Base-by-base conservation (phyloP, 106 monocot genomes). In the Platanthera guangdongensis region DNA sequence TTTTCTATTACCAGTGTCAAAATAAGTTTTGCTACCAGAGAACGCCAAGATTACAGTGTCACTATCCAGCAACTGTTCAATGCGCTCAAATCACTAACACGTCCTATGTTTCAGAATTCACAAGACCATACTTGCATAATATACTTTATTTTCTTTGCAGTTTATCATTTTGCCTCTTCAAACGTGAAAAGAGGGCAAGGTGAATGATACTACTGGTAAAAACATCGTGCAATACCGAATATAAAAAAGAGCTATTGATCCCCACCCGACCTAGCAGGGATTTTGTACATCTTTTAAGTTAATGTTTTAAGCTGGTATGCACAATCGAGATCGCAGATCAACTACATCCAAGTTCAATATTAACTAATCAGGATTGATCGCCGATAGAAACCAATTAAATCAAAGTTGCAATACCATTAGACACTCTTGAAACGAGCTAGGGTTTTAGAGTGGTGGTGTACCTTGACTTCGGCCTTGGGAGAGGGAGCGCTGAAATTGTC, bases 401-500 rank as follows among this genome's bases (percentile, higher is more conserved):
- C 30, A 25, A 65, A 8, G 32, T 9, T 65, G 4, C 65, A 12
- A 65, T 22, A 62, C 9, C 21, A 21, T 8, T 21, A 63, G 21
- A 63, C 62, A 21, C 9, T 53, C 67, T 9, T 25, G 39, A 30
- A 67, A 21, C 21, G 12, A 48, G 6, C 51, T 72, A 47, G 73
- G 73, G 73, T 73, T 77, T 72, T 18, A 22, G 19, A 50, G 22
- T 10, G 13, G 3, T 60, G 22, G 21, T 13, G 32, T 74, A 96
- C 93, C 90, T 96, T 81, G 77, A 93, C 74, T 14, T 90, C 76
- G 50, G 95, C 92, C 74, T 88, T 75, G 52, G 95, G 87, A 52
- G 87, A 72, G 55, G 93, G 84, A 67, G 59, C n/a, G 79, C 89
- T 96, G 87, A 96, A 89, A 82, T 87, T 90, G 83, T 96, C 96